A percentile compares a stretch with the other conserved stretches of the same genome.
phyloP scores from a whole-genome alignment of 805 yeast genomes.

The Barnettozyma populi region DNA sequence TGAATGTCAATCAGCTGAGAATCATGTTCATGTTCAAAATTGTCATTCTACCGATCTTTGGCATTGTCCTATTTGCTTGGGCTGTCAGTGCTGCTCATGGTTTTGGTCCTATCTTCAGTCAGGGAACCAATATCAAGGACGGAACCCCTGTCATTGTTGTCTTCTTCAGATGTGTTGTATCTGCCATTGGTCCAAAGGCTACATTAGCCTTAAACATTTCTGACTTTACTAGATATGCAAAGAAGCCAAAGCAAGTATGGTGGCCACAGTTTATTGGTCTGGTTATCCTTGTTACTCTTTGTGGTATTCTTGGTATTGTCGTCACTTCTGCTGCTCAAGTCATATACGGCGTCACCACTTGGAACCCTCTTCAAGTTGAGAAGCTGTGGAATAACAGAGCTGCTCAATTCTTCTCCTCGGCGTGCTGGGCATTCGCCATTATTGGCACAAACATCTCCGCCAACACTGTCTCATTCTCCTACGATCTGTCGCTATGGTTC shows the following conservation, averaged over 20 bases:
- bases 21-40: constrained; percentile 31
- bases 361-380: constrained; percentile 39
- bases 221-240: constrained; percentile 36
- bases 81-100: constrained; percentile 26
- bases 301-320: constrained; percentile 30
- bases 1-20: constrained; percentile 31
- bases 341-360: constrained; percentile 33
- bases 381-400: constrained; percentile 27
- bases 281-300: constrained; percentile 24
- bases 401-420: constrained; percentile 20
- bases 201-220: constrained; percentile 33
- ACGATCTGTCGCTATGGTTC: constrained; percentile 50
- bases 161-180: constrained; percentile 25
- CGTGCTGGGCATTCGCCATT: constrained; percentile 21
- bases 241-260: constrained; percentile 26
- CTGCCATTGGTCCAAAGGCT: constrained; percentile 32
- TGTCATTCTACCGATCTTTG: constrained; percentile 26
- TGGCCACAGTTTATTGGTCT: constrained; percentile 30
- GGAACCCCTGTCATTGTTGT: constrained; percentile 22
- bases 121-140: constrained; percentile 19
- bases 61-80: constrained; percentile 31
- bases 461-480: constrained; percentile 55
- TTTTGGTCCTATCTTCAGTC: constrained; percentile 23
- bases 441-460: constrained; percentile 71
- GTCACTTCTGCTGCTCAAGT: constrained; percentile 33